These are phyloP conservation scores for Verticillium dahliae DNA, from an alignment of 2,329 filamentous ascomycete species.

Conservation along the genomic window DNA sequence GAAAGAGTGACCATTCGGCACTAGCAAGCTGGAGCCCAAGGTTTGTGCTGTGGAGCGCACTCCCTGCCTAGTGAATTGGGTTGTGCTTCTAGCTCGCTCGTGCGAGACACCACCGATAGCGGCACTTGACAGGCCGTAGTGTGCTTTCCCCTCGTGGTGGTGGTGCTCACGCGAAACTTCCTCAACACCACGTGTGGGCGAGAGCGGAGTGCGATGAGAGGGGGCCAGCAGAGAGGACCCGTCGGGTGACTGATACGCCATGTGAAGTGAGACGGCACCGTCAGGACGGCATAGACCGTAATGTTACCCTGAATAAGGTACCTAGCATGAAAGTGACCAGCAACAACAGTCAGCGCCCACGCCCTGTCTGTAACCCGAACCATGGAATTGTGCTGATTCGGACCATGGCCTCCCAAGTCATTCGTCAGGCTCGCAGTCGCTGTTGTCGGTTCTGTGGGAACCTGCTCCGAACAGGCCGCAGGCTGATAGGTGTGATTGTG, in stretches of 20 bases:
- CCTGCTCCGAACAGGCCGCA: conserved; percentile 39
- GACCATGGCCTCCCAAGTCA: background rate
- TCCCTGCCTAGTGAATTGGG: background rate
- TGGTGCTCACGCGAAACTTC: background rate
- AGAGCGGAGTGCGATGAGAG: background rate
- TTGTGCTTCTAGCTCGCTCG: background rate
- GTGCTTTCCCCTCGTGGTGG: background rate
- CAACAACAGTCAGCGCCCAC: background rate
- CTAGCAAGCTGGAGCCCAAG: background rate
- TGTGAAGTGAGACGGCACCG: background rate
- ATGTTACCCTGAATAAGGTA: background rate
- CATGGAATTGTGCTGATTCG: background rate
- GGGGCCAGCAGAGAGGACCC: background rate
- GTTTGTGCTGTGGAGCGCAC: background rate
- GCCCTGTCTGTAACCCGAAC: background rate
- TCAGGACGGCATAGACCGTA: background rate
- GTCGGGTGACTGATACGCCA: background rate
- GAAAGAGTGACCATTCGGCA: background rate
- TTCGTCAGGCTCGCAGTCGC: background rate
- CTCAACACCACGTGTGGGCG: background rate
- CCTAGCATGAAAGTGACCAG: background rate
- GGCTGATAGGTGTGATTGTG: conserved; percentile 28
- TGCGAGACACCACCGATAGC: background rate
- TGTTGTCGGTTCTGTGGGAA: conserved; percentile 22
- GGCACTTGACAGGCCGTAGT: background rate